These are phyloP conservation scores for Daldinia decipiens DNA, from an alignment of 495 filamentous ascomycete genomes.

Conservation along the genomic window DNA sequence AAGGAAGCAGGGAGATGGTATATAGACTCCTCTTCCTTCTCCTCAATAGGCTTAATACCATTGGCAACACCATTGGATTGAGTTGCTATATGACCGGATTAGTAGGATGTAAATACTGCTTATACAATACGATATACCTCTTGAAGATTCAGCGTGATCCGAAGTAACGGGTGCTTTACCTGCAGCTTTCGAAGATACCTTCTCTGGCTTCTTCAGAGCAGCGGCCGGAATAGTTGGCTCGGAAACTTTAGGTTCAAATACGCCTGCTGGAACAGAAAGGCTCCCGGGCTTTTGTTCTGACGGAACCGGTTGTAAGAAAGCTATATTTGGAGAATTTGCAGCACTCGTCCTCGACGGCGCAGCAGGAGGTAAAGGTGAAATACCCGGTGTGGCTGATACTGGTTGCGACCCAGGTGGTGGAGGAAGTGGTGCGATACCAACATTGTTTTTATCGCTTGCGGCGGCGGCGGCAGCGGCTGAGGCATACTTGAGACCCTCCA, in stretches of 20 bases:
- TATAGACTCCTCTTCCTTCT: constrained; percentile 80
- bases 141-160: constrained; percentile 51
- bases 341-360: constrained; percentile 54
- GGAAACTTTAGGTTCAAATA: constrained; percentile 37
- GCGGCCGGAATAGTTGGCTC: constrained; percentile 27
- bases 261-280: constrained; percentile 35
- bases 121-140: constrained; percentile 46
- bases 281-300: constrained; percentile 51
- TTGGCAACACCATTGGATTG: constrained; percentile 67
- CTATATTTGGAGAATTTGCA: constrained; percentile 55
- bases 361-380: constrained; percentile 61
- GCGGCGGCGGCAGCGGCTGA: constrained; percentile 96
- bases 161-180: constrained; percentile 55
- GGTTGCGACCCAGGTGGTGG: constrained; percentile 76
- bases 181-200: constrained; percentile 51
- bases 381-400: constrained; percentile 49
- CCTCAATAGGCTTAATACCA: constrained; percentile 57
- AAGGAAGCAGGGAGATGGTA: constrained; percentile 93
- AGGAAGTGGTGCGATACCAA: constrained; percentile 92
- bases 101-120: constrained; percentile 31
- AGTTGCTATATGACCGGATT: constrained; percentile 45
- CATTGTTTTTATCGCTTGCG: constrained; percentile 91
- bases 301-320: constrained; percentile 53
- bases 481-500: constrained; percentile 94
- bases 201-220: constrained; percentile 52